Evolutionary conservation across 495 filamentous ascomycete species (phyloP).

Genomic region (Tirmania nivea): DNA sequence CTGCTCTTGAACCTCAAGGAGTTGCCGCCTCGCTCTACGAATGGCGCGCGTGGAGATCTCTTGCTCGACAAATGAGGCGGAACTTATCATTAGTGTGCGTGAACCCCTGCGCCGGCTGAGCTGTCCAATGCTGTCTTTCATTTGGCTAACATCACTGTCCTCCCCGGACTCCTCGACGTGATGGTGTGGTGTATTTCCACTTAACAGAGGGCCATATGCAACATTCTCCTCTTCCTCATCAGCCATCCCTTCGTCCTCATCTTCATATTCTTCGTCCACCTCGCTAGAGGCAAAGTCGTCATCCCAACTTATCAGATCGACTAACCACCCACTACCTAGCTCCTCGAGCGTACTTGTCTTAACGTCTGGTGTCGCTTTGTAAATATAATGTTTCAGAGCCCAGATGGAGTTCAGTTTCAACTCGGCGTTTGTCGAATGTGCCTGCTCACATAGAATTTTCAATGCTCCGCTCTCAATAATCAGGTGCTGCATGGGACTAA

Average conservation of each 20-base stretch:
- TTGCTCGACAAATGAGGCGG: background rate
- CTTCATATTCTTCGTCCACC: conserved; percentile 44
- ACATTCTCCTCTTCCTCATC: conserved; percentile 6
- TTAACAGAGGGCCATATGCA: background rate
- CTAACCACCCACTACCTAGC: conserved; percentile 56
- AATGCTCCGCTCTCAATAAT: conserved; percentile 59
- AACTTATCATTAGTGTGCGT: background rate
- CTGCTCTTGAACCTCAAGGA: conserved; percentile 64
- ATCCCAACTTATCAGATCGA: conserved; percentile 42
- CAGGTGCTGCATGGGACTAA: conserved; percentile 72
- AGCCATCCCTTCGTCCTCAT: conserved; percentile 38
- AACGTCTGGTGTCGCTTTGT: conserved; percentile 39
- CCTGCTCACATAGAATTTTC: conserved; percentile 60
- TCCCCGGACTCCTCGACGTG: conserved; percentile 6
- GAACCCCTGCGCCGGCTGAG: conserved; percentile 13
- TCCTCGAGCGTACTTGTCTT: conserved; percentile 58
- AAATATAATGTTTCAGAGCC: conserved; percentile 77
- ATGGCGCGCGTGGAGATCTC: background rate
- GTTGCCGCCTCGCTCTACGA: background rate
- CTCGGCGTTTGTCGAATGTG: conserved; percentile 48
- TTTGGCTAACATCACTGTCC: conserved; percentile 11
- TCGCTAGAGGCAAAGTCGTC: conserved; percentile 23
- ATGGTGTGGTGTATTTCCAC: background rate
- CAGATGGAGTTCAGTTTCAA: conserved; percentile 66
- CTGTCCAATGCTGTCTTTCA: conserved; percentile 30